Evolutionary conservation across 768 basidiomycete species (phyloP), one percentile per base, ranked within the genome.

Genomic region (Cystofilobasidium macerans): DNA sequence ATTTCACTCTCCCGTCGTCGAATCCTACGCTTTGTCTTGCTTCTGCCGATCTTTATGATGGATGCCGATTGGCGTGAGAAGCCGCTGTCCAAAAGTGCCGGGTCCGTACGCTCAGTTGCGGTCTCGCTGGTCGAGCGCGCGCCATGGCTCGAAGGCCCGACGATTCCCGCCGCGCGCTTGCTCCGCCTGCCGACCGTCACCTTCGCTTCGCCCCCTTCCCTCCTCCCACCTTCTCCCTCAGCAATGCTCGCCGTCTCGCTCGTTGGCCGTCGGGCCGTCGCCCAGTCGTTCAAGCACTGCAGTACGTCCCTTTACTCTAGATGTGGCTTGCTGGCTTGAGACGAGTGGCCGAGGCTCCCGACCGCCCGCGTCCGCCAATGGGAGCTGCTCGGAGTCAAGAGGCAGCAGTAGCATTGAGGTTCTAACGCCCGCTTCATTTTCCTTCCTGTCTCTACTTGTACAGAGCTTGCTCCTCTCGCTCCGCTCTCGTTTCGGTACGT

Each of bases 191-290:
- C 43, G 14, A 20, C 48, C 61, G 2, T 28, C 35, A 53, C 64
- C 45, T 45, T 38, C 11, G n/a, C n/a, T 38, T 42, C 47, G 58
- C 51, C 24, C 26, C 48, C 33, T 22, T 16, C 33, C 59, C 38
- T 61, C n/a, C 28, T 24, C 45, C 40, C 42, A 14, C 42, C 42
- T 26, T 26, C 22, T 56, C n/a, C 45, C 58, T 57, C 20, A 47
- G 30, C 59, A 47, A 67, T 67, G 65, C 40, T 61, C 65, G 36
- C 65, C 61, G 59, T 51, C 38, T 62, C 65, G 43, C 65, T 67
- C 51, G 65, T 67, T 26, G 65, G 65, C 51, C 65, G 65, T 36
- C 40, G 59, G 35, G 47, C 65, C 56, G 48, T 67, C 60, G 32
- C 65, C 20, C 28, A 59, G 20, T 48, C 45, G 9, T n/a, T 54